phyloP scores from a whole-genome alignment of 225 moss, liverwort and hornwort species.

The Sphagnum tenellum region DNA sequence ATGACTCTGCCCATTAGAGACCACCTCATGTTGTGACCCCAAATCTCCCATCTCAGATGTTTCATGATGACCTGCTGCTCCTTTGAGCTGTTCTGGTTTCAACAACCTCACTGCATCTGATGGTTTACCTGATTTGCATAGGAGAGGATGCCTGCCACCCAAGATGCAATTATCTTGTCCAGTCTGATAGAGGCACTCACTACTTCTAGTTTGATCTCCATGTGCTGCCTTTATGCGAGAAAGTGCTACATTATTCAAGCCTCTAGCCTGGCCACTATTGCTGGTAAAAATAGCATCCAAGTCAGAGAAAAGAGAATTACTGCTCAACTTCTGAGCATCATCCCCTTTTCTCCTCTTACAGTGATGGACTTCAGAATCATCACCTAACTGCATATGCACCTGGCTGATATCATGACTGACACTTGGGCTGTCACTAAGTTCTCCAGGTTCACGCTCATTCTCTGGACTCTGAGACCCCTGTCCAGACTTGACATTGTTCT shows the following conservation, averaged over 20 bases:
- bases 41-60: background rate
- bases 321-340: no score
- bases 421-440: background rate
- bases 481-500: background rate
- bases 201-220: background rate
- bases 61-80: background rate
- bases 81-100: background rate
- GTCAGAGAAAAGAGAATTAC: slow-evolving; percentile 6
- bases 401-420: background rate
- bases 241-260: slow-evolving; percentile 12
- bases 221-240: slow-evolving; percentile 6
- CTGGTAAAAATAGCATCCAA: slow-evolving; percentile 10
- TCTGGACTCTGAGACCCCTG: background rate
- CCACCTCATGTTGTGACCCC: background rate
- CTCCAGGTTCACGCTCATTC: background rate
- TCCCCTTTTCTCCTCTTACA: slow-evolving; percentile 8
- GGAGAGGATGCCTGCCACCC: no score
- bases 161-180: no score
- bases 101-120: background rate
- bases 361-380: no score
- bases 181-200: background rate
- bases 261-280: slow-evolving; percentile 1
- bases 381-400: no score
- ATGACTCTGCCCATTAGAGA: background rate
- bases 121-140: background rate